Evolutionary conservation across 192 early-diverging fungal genomes (phyloP), one percentile per base, ranked within the genome.

Genomic region (Coemansia sp.): DNA sequence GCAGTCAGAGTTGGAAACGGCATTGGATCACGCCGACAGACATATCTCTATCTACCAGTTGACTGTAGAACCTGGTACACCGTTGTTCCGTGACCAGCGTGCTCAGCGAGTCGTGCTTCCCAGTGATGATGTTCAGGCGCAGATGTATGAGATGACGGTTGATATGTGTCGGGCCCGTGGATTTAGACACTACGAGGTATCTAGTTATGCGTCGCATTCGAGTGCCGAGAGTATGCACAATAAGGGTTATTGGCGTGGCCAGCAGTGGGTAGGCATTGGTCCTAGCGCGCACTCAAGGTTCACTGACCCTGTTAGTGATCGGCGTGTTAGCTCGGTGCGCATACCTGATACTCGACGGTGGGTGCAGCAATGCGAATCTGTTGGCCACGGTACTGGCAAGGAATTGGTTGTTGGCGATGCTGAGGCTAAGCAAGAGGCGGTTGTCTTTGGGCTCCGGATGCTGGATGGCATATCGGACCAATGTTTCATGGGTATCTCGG

Each of bases 31-130:
- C 15, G 74, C 72, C 3, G 75, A 72, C n/a, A 15, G 43, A 27
- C 87, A 89, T 22, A 64, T 89, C 1, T 87, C 86, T 13, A 55
- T 83, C 13, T 89, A 89, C 75, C 80, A 89, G 72, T 76, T 89
- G 46, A 89, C 88, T 15, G 75, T 81, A 0, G 87, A 89, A 68
- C 85, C 78, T 2, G 88, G 88, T 0, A 89, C 88, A 12, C 78
- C 81, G 34, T 62, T 86, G 39, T 80, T 66, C 66, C 71, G 78
- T 5, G 85, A 76, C 60, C 65, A 57, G 12, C 60, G 58, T 24
- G 64, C 74, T 13, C 69, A 71, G 33, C 70, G 74, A 13, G 38
- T 77, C 5, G 40, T 61, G 33, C 46, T 81, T 22, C 67, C 77
- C 22, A 49, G 36, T 16, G 62, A 64, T 46, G 81, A 84, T n/a